A percentile compares a stretch with the other conserved stretches of the same genome.
Evolutionary conservation across 345 rosid genomes (phyloP).

Genomic region (Carallia brachiata): DNA sequence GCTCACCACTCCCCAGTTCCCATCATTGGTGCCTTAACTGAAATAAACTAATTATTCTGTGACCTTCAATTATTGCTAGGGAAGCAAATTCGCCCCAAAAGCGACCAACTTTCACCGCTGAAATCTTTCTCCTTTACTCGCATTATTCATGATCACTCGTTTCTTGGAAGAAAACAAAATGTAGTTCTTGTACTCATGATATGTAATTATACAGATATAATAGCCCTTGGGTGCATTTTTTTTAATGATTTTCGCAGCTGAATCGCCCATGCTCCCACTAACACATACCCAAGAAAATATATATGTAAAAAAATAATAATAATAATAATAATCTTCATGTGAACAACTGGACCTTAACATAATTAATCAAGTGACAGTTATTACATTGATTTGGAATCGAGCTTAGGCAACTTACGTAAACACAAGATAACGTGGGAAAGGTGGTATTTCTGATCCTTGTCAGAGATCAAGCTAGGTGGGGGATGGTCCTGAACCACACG

Average conservation of each 20-base stretch:
- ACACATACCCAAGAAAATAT: no score
- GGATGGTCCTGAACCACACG: constrained; percentile 30
- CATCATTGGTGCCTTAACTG: constrained; percentile 59
- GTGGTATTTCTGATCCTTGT: neutral
- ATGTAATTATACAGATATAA: no score
- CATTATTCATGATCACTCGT: neutral
- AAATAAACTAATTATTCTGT: constrained; percentile 36
- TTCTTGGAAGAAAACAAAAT: neutral
- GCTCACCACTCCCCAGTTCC: constrained; percentile 11
- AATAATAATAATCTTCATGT: no score
- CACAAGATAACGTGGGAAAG: no score
- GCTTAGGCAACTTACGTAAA: neutral
- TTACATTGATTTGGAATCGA: neutral
- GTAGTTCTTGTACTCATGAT: no score
- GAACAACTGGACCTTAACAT: no score
- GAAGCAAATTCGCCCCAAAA: constrained; percentile 18
- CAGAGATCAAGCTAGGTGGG: constrained; percentile 18
- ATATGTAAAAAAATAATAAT: no score
- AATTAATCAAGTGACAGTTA: neutral
- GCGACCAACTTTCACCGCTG: constrained; percentile 5
- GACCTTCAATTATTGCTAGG: constrained; percentile 47
- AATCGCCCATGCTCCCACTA: no score
- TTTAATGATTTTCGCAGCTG: no score
- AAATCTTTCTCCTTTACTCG: neutral
- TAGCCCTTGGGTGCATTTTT: no score